These are phyloP conservation scores for Saccharomyces hybrid DNA, from an alignment of 1,139 yeast genomes.

Conservation along the genomic window DNA sequence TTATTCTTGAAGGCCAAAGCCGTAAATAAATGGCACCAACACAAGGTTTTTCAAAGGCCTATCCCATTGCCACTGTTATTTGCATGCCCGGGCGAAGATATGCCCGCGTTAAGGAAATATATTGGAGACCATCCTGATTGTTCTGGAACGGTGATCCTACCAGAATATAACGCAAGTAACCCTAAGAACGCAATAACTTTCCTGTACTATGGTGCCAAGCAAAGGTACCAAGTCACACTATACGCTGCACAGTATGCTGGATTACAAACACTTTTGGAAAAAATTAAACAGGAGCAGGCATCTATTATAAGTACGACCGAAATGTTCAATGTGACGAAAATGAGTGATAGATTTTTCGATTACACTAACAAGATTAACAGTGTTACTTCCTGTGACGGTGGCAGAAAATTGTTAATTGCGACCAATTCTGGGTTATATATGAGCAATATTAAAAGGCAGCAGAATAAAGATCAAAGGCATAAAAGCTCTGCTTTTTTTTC, in stretches of 20 bases:
- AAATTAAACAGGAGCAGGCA: slow-evolving; percentile 70
- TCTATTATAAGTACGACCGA: slow-evolving; percentile 65
- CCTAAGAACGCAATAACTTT: slow-evolving; percentile 38
- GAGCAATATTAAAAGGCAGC: slow-evolving; percentile 45
- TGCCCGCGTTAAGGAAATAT: slow-evolving; percentile 50
- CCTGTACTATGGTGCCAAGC: slow-evolving; percentile 46
- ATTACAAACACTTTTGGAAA: slow-evolving; percentile 74
- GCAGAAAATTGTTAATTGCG: slow-evolving; percentile 81
- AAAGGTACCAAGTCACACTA: slow-evolving; percentile 60
- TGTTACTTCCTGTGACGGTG: slow-evolving; percentile 92
- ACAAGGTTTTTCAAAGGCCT: slow-evolving; percentile 90
- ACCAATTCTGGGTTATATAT: slow-evolving; percentile 89
- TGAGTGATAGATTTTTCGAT: slow-evolving; percentile 66
- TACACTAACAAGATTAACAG: slow-evolving; percentile 74
- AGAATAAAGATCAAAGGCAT: slow-evolving; percentile 30
- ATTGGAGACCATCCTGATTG: slow-evolving; percentile 34
- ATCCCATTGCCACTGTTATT: slow-evolving; percentile 80
- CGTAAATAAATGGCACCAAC: slow-evolving; percentile 84
- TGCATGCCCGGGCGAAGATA: slow-evolving; percentile 69
- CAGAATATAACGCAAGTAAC: slow-evolving; percentile 20
- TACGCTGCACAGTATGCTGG: slow-evolving; percentile 60
- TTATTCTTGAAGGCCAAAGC: slow-evolving; percentile 79
- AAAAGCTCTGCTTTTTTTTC: slow-evolving; percentile 48
- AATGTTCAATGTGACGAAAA: slow-evolving; percentile 69
- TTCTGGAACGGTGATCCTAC: slow-evolving; percentile 36